Evolutionary conservation across 2,329 filamentous ascomycete genomes (phyloP).

Genomic region (Talaromyces piceae): DNA sequence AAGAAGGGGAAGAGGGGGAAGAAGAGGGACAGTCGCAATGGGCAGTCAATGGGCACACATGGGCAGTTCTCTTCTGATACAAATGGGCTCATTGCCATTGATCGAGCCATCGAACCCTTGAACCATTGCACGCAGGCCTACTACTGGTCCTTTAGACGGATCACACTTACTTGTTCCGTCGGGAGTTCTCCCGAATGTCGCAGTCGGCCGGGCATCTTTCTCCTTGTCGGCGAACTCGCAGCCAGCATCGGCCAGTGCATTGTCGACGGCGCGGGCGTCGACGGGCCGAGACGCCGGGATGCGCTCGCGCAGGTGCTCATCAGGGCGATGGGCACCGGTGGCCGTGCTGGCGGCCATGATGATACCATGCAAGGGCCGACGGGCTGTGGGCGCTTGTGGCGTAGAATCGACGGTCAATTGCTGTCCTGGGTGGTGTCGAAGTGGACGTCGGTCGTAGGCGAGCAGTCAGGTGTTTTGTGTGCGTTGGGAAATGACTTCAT

Average conservation of each 20-base stretch:
- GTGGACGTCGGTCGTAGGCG: not conserved
- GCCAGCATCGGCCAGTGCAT: slow-evolving; percentile 30
- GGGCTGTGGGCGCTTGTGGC: not conserved
- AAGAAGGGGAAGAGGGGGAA: not conserved
- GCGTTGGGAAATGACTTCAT: not conserved
- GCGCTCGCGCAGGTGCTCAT: slow-evolving; percentile 43
- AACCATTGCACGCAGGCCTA: not conserved
- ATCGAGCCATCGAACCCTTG: not conserved
- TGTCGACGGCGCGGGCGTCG: slow-evolving; percentile 41
- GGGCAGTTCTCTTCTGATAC: no score
- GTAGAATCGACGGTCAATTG: not conserved
- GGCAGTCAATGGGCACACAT: no score
- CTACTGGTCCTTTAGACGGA: slow-evolving; percentile 4
- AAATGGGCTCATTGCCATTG: not conserved
- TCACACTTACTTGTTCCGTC: slow-evolving; percentile 77
- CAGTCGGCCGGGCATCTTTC: slow-evolving; percentile 52
- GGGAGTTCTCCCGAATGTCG: slow-evolving; percentile 85
- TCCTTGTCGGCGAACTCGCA: slow-evolving; percentile 36
- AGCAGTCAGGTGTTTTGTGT: no score
- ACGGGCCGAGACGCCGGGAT: slow-evolving; percentile 27
- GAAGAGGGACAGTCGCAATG: not conserved
- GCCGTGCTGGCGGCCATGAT: slow-evolving; percentile 32
- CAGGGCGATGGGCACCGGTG: slow-evolving; percentile 28
- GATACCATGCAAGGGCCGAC: slow-evolving; percentile 10
- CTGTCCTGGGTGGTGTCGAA: not conserved